Evolutionary conservation across 2,329 filamentous ascomycete species (phyloP).

Genomic region (Colletotrichum scovillei): DNA sequence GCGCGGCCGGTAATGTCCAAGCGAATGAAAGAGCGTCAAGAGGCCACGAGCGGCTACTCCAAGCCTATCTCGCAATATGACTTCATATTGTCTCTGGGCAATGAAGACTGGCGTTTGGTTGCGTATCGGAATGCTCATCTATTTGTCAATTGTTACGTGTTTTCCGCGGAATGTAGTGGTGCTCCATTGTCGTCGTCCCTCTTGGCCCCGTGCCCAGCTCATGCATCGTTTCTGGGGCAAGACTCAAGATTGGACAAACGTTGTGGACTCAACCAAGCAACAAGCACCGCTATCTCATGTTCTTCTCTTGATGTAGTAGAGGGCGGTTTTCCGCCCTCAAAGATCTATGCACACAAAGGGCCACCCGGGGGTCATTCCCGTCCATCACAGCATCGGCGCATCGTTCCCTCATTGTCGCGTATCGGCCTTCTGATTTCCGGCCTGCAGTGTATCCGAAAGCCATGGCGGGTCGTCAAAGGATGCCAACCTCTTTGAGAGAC

Average conservation of each 20-base stretch:
- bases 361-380: conserved; percentile 34
- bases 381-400: conserved; percentile 8
- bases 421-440: neutral
- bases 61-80: conserved; percentile 7
- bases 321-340: conserved; percentile 57
- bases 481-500: conserved; percentile 52
- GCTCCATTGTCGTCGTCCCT: conserved; percentile 10
- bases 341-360: conserved; percentile 54
- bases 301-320: conserved; percentile 54
- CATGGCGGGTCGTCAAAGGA: conserved; percentile 50
- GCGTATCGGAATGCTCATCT: conserved; percentile 13
- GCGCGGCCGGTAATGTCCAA: conserved; percentile 26
- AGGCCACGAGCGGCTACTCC: conserved; percentile 49
- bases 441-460: conserved; percentile 4
- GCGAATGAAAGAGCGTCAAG: conserved; percentile 52
- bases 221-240: conserved; percentile 1
- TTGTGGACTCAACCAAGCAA: conserved; percentile 6
- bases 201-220: conserved; percentile 19
- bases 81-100: conserved; percentile 30
- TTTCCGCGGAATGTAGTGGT: conserved; percentile 10
- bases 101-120: conserved; percentile 8
- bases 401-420: conserved; percentile 16
- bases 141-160: conserved; percentile 22
- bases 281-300: conserved; percentile 23
- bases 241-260: neutral